Evolutionary conservation across 768 basidiomycete species (phyloP).

Genomic region (Cystobasidiopsis lactophilus): DNA sequence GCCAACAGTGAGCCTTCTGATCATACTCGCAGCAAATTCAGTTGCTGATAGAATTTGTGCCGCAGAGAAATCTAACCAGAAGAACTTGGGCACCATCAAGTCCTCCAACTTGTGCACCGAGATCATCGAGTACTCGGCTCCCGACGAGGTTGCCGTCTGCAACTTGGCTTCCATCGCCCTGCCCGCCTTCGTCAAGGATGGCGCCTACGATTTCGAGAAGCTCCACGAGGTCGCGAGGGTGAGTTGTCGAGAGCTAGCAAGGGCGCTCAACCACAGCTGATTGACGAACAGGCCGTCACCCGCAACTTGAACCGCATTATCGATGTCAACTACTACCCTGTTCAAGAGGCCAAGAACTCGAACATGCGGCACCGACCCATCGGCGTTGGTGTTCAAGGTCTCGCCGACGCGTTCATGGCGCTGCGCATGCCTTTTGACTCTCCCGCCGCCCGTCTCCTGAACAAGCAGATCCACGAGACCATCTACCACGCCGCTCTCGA

Average conservation of each 20-base stretch:
- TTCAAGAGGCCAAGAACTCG: constrained; percentile 68
- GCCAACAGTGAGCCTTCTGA: constrained; percentile 45
- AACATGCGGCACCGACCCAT: constrained; percentile 97
- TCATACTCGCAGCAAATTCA: neutral
- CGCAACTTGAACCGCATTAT: constrained; percentile 86
- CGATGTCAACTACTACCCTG: constrained; percentile 86
- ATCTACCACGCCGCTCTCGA: constrained; percentile 92
- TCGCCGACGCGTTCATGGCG: constrained; percentile 95
- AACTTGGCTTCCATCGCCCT: constrained; percentile 93
- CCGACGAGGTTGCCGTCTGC: constrained; percentile 94
- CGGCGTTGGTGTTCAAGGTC: constrained; percentile 89
- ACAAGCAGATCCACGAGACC: constrained; percentile 93
- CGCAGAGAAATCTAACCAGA: constrained; percentile 86
- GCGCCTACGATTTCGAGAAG: constrained; percentile 71
- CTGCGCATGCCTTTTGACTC: constrained; percentile 91
- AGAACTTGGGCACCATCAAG: constrained; percentile 96
- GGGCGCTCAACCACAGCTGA: neutral
- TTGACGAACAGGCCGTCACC: too few species aligned
- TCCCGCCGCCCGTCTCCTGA: constrained; percentile 58
- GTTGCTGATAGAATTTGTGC: neutral
- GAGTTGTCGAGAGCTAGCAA: too few species aligned
- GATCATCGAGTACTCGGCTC: constrained; percentile 92
- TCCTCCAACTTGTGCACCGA: constrained; percentile 98
- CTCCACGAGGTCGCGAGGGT: constrained; percentile 86
- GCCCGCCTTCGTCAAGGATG: constrained; percentile 52